Base-by-base conservation (phyloP, 2,329 filamentous ascomycete species). In the Epichloe amarillans region DNA sequence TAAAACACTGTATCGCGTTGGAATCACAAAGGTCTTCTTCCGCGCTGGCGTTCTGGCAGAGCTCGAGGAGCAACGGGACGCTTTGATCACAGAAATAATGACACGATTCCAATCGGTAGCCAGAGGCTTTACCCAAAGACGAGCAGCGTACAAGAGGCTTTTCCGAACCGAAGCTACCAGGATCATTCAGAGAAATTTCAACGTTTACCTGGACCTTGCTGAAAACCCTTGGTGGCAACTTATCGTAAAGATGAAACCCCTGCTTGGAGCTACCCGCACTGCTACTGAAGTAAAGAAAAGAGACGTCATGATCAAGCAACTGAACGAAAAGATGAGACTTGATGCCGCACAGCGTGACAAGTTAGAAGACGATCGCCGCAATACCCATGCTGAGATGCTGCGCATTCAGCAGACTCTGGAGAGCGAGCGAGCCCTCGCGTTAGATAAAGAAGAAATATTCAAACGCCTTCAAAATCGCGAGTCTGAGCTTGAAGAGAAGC, bases 381-480 rank as follows among this genome's bases (percentile, higher is more conserved):
- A 89, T 54, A 86, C 88, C 2, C 86, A 97, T 58, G 75, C 83
- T 14, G 93, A 98, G 61, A 84, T 96, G 61, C 80, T 90, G 57
- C 83, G 86, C 35, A 87, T 97, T 45, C 90, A 96, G 64, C 88
- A 97, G 60, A 95, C 88, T 0, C 75, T 99, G 2, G 94, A 98
- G 66, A 95, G 90, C 57, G 94, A 98, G 67, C 82, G 93, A 47
- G 88, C 91, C n/a, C 75, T 98, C 41, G 93, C 93, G 1, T 72
- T 98, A 5, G 93, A 99, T 68, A 98, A 98, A 65, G 94, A 99
- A 64, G 93, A 98, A 61, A 98, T 99, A 53, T 98, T 97, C 74
- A 94, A 91, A 64, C 82, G 94, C n/a, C 74, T 98, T 21, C 93
- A 96, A 63, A 72, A 84, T 49, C 85, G 93, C n/a, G 93, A 98